These are phyloP conservation scores for Aphanoascus verrucosus DNA, from an alignment of 2,329 filamentous ascomycete genomes.

Conservation along the genomic window DNA sequence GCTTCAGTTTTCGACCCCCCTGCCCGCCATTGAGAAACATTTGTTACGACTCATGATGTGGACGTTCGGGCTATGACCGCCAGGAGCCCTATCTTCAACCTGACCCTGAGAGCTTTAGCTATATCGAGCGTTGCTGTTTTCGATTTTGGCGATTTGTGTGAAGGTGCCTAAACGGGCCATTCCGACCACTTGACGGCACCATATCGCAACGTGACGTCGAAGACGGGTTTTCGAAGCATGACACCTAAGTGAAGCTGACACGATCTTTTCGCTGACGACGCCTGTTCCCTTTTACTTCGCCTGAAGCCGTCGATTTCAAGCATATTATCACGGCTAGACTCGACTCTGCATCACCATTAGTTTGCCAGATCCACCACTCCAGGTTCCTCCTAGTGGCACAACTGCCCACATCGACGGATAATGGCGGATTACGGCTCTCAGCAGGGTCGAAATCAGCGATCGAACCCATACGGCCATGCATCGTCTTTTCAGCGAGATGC, in stretches of 20 bases:
- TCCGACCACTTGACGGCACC: not conserved
- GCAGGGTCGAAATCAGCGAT: slow-evolving; percentile 50
- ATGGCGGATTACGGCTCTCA: slow-evolving; percentile 57
- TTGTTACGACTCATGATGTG: slow-evolving; percentile 3
- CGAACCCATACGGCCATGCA: slow-evolving; percentile 43
- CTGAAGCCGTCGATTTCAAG: not conserved
- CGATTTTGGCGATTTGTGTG: slow-evolving; percentile 2
- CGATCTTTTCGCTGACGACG: not conserved
- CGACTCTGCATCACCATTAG: not conserved
- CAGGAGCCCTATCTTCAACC: not conserved
- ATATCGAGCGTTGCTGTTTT: not conserved
- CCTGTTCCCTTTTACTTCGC: not conserved
- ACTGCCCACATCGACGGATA: not conserved
- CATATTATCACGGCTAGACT: not conserved
- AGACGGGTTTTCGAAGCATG: slow-evolving; percentile 3
- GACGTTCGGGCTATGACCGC: slow-evolving; percentile 4
- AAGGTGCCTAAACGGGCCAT: not conserved
- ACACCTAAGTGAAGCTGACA: slow-evolving; percentile 4
- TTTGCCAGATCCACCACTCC: not conserved
- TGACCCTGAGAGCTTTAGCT: not conserved
- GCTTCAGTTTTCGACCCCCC: not conserved
- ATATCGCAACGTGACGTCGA: slow-evolving; percentile 8
- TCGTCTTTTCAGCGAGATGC: slow-evolving; percentile 68
- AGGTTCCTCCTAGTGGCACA: not conserved
- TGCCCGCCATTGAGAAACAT: slow-evolving; percentile 5